Evolutionary conservation across 2,329 filamentous ascomycete species (phyloP).

Genomic region (Colletotrichum orbiculare): DNA sequence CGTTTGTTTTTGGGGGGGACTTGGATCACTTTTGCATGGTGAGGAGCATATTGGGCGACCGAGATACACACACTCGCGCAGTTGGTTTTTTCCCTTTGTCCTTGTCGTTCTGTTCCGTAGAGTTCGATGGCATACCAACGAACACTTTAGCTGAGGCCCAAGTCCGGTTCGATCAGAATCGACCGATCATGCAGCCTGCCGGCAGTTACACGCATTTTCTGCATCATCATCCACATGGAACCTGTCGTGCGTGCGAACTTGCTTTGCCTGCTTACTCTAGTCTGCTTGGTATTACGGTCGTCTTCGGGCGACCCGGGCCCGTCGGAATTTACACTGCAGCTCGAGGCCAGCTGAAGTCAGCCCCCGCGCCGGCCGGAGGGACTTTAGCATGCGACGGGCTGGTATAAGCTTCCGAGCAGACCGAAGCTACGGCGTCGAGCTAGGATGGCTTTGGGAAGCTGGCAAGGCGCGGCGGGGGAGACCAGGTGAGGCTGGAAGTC

Average conservation of each 20-base stretch:
- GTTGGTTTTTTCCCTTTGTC: too few species aligned
- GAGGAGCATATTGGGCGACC: too few species aligned
- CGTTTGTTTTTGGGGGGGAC: neutral
- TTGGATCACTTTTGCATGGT: too few species aligned
- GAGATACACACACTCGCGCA: too few species aligned
- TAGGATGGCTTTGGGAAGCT: slow-evolving; percentile 1
- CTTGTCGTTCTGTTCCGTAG: too few species aligned
- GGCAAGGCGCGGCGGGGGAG: neutral
- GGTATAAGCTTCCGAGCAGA: slow-evolving; percentile 4
- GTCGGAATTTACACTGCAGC: slow-evolving; percentile 4
- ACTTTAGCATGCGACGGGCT: neutral
- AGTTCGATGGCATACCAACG: too few species aligned
- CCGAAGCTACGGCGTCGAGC: neutral
- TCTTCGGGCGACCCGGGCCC: slow-evolving; percentile 17
- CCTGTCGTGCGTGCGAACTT: neutral
- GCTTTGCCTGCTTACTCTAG: neutral
- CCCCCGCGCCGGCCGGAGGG: neutral
- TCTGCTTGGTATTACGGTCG: neutral
- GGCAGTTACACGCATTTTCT: slow-evolving; percentile 1
- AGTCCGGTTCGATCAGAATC: too few species aligned
- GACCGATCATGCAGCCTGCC: slow-evolving; percentile 11
- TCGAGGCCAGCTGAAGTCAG: neutral
- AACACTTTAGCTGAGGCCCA: too few species aligned
- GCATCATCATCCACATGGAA: neutral
- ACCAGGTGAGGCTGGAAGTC: neutral